Percentiles rank a stretch among this genome's conserved stretches.
Conservation (phyloP, 345 rosid genomes). For the Raphanus sativus region DNA sequence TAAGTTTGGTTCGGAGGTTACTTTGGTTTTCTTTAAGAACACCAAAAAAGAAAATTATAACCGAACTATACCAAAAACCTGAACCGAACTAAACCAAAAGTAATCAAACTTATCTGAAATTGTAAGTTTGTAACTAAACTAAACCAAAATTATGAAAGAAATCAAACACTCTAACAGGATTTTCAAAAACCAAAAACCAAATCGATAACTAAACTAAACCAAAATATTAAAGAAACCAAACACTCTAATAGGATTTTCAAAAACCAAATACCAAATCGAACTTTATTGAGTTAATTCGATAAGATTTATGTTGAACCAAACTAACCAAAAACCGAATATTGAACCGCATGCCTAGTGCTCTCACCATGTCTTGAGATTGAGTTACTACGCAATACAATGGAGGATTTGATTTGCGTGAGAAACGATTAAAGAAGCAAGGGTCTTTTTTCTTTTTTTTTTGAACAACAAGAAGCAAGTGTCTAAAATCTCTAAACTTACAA, state of each 20-base stretch:
- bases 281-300: neutral
- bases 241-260: neutral
- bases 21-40: neutral
- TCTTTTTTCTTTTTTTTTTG: neutral
- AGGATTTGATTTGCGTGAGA: constrained; percentile 21
- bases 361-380: neutral
- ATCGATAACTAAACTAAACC: too few species aligned
- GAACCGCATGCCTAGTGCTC: neutral
- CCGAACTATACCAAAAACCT: neutral
- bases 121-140: neutral
- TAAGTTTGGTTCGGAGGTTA: neutral
- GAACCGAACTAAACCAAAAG: neutral
- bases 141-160: neutral
- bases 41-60: neutral
- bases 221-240: neutral
- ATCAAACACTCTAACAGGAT: neutral
- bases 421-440: constrained; percentile 9
- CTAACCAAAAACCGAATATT: neutral
- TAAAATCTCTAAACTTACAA: constrained; percentile 9
- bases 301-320: neutral
- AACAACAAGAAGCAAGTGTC: constrained; percentile 10
- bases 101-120: neutral
- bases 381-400: neutral
- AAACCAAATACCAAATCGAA: neutral
- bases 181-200: neutral